Conservation (phyloP, 2,329 filamentous ascomycete species). For the Ilyonectria destructans region DNA sequence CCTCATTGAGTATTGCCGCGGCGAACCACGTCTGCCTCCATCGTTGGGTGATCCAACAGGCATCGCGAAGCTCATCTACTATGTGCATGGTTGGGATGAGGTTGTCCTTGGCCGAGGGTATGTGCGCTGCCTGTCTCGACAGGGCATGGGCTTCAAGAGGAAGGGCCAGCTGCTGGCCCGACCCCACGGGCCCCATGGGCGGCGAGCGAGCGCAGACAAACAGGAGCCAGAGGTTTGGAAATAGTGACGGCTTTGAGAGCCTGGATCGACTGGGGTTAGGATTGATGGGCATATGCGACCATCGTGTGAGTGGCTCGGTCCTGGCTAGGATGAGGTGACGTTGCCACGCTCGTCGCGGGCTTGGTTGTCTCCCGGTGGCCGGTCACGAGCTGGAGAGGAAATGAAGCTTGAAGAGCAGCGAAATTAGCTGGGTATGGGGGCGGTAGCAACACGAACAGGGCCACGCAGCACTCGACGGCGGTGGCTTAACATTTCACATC, state of each 20-base stretch:
- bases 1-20: slow-evolving; percentile 44
- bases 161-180: slow-evolving; percentile 14
- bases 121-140: slow-evolving; percentile 9
- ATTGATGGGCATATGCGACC: slow-evolving; percentile 28
- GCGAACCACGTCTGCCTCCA: slow-evolving; percentile 26
- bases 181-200: slow-evolving; percentile 8
- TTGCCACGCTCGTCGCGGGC: slow-evolving; percentile 25
- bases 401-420: slow-evolving; percentile 46
- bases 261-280: slow-evolving; percentile 25
- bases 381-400: slow-evolving; percentile 44
- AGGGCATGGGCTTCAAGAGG: slow-evolving; percentile 5
- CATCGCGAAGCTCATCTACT: background rate
- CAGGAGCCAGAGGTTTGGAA: slow-evolving; percentile 32
- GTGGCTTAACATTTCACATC: slow-evolving; percentile 45
- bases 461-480: slow-evolving; percentile 29
- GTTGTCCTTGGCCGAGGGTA: slow-evolving; percentile 4
- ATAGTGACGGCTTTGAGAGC: slow-evolving; percentile 22
- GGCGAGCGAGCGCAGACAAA: slow-evolving; percentile 26
- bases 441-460: slow-evolving; percentile 28
- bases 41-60: background rate
- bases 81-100: background rate
- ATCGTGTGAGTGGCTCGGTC: slow-evolving; percentile 32
- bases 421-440: slow-evolving; percentile 45
- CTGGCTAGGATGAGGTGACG: slow-evolving; percentile 44
- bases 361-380: slow-evolving; percentile 31